Evolutionary conservation across 2,329 filamentous ascomycete genomes (phyloP), one percentile per base, ranked within the genome.

Genomic region (Fusarium newnesense): DNA sequence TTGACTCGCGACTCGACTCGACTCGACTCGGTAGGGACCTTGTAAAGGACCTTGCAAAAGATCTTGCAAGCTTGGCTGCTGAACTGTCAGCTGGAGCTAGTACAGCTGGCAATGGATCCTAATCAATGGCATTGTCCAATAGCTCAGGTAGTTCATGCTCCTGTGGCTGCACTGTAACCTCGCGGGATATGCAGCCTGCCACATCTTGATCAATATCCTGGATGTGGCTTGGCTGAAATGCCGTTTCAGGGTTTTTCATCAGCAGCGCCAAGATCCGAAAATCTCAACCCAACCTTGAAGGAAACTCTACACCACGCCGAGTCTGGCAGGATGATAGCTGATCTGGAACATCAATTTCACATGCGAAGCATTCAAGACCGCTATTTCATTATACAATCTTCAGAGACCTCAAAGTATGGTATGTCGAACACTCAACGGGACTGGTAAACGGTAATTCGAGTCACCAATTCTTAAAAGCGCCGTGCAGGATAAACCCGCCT

Each of bases 361-460:
- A 56, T 70, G 37, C 42, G 42, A n/a, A 13, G 26, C 13, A 70
- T 21, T 58, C 32, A 30, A 46, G 9, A 60, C 47, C 15, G 53
- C 39, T 39, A n/a, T 49, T 58, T 21, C 32, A 50, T 57, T 46
- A 46, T 42, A 52, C 36, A 9, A 42, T 62, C 43, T 43, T 49
- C 24, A 71, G 37, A 28, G 26, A 15, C 53, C 13, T 52, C 42
- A 50, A 59, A 60, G 34, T 7, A 13, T 16, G 56, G 75, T 46
- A 87, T 89, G 87, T 90, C 86, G 88, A 86, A 82, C 85, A 85
- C 88, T 89, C 87, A 89, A 90, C 88, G 88, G 88, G 87, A 90
- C 86, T 86, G 87, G 85, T 85, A 84, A 87, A 88, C 83, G 82
- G 82, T 65, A 76, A 78, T 81, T 83, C 85, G 86, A 88, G 84